Evolutionary conservation across 228 moss, liverwort and hornwort species (phyloP).

Genomic region (Sphagnum magellanicum): DNA sequence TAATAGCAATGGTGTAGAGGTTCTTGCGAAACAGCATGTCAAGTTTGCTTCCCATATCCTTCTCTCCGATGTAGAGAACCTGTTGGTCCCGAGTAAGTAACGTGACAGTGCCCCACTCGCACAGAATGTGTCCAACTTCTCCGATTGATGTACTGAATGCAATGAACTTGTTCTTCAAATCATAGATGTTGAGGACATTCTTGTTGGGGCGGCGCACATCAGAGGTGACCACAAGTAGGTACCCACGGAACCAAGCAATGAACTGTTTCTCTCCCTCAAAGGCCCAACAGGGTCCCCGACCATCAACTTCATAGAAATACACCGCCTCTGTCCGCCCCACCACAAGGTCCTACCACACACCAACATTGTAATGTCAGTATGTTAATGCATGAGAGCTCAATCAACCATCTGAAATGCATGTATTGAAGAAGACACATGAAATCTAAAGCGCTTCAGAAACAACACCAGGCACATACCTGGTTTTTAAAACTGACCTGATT

Average conservation of each 20-base stretch:
- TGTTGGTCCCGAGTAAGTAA: conserved; percentile 85
- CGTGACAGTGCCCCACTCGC: conserved; percentile 93
- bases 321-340: conserved; percentile 87
- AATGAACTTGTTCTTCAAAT: conserved; percentile 89
- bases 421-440: too few species aligned
- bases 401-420: too few species aligned
- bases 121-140: conserved; percentile 83
- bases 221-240: conserved; percentile 73
- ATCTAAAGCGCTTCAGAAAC: not conserved
- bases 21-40: conserved; percentile 91
- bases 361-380: not conserved
- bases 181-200: conserved; percentile 83
- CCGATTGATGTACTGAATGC: conserved; percentile 77
- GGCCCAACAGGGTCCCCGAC: conserved; percentile 98
- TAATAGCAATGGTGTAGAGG: conserved; percentile 88
- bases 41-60: conserved; percentile 98
- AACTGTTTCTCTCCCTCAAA: conserved; percentile 88
- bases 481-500: conserved; percentile 50
- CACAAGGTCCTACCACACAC: conserved; percentile 72
- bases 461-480: not conserved
- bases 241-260: conserved; percentile 95
- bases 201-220: conserved; percentile 55
- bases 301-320: conserved; percentile 94
- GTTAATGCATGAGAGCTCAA: not conserved
- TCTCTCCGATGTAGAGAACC: conserved; percentile 78